These are phyloP conservation scores for Hyaloscypha hepaticicola DNA, from an alignment of 495 filamentous ascomycete species.

Conservation along the genomic window DNA sequence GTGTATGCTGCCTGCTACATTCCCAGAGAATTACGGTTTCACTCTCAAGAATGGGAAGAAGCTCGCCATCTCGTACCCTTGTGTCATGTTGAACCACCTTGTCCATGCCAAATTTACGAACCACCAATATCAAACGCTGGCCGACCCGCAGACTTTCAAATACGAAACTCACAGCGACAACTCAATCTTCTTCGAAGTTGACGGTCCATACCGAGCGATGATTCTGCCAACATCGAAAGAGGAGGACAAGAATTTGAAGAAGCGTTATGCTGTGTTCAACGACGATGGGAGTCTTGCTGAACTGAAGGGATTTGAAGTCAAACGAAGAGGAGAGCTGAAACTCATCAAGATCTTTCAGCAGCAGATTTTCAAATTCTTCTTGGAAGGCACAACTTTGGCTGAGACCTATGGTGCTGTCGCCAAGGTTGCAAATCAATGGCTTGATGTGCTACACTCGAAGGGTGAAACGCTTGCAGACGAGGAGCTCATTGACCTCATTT, in stretches of 20 bases:
- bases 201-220: slow-evolving; percentile 97
- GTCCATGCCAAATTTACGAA: slow-evolving; percentile 96
- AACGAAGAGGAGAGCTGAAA: slow-evolving; percentile 96
- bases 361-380: slow-evolving; percentile 98
- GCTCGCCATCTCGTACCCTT: slow-evolving; percentile 91
- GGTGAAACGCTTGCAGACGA: slow-evolving; percentile 89
- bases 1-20: slow-evolving; percentile 97
- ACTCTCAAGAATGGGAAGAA: slow-evolving; percentile 94
- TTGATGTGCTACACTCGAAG: slow-evolving; percentile 87
- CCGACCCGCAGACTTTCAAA: slow-evolving; percentile 73
- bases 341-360: slow-evolving; percentile 99
- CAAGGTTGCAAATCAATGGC: slow-evolving; percentile 92
- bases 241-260: slow-evolving; percentile 99
- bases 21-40: slow-evolving; percentile 96
- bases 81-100: slow-evolving; percentile 98
- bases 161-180: slow-evolving; percentile 98
- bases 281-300: slow-evolving; percentile 96
- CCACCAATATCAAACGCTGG: slow-evolving; percentile 89
- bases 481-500: slow-evolving; percentile 97
- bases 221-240: slow-evolving; percentile 96
- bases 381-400: slow-evolving; percentile 79
- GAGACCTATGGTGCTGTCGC: slow-evolving; percentile 93
- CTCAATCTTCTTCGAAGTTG: slow-evolving; percentile 99
- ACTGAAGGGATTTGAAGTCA: slow-evolving; percentile 96
- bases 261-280: slow-evolving; percentile 98